A percentile compares a stretch with the other conserved stretches of the same genome.
Evolutionary conservation across 768 basidiomycete species (phyloP).

Genomic region (Tephrocybe sp.): DNA sequence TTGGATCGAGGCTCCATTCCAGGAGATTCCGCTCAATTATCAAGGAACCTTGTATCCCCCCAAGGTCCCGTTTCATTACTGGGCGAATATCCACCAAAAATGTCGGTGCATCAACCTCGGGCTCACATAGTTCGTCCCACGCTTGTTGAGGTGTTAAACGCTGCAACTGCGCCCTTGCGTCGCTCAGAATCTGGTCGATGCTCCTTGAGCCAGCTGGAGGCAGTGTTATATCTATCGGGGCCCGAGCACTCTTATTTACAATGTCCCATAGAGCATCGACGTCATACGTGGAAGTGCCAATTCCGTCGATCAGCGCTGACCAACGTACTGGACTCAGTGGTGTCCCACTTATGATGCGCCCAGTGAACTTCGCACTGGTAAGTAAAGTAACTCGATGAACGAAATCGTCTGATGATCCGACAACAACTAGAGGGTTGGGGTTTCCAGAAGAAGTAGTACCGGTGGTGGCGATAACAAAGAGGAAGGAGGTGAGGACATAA

Average conservation of each 20-base stretch:
- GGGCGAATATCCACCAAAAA: constrained; percentile 80
- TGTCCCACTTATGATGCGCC: constrained; percentile 19
- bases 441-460: constrained; percentile 24
- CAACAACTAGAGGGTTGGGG: constrained; percentile 51
- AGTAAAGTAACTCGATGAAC: constrained; percentile 70
- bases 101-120: constrained; percentile 54
- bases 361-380: constrained; percentile 66
- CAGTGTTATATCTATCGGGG: constrained; percentile 55
- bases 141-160: constrained; percentile 61
- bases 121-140: constrained; percentile 53
- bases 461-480: constrained; percentile 55
- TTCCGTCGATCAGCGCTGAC: constrained; percentile 50
- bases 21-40: constrained; percentile 74
- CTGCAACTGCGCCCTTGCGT: constrained; percentile 61
- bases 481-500: constrained; percentile 39
- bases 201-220: constrained; percentile 66
- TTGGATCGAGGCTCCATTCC: constrained; percentile 81
- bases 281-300: constrained; percentile 57
- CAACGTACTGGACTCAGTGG: constrained; percentile 19
- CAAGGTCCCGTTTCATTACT: constrained; percentile 55
- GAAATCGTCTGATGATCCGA: constrained; percentile 50
- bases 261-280: constrained; percentile 68
- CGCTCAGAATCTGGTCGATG: constrained; percentile 53
- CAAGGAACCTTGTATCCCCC: constrained; percentile 65
- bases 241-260: constrained; percentile 56